These are phyloP conservation scores for Histomonas meleagridis DNA, from an alignment of 208 protist species.

Conservation along the genomic window DNA sequence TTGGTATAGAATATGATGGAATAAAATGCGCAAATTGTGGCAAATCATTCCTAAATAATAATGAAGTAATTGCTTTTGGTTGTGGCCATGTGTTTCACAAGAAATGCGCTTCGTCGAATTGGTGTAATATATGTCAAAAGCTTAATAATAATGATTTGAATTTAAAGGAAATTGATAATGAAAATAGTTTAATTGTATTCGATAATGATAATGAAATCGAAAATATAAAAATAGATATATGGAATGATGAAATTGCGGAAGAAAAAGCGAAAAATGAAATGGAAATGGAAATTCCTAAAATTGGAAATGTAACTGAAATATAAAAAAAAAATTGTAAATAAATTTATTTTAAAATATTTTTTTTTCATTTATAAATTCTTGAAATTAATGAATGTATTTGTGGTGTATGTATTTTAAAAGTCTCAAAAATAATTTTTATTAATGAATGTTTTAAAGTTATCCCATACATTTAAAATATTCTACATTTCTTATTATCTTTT, in stretches of 20 bases:
- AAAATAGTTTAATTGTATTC: neutral
- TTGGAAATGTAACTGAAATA: no score
- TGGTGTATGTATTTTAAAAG: no score
- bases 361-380: no score
- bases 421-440: no score
- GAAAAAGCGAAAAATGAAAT: neutral
- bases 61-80: neutral
- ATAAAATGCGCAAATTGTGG: neutral
- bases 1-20: neutral
- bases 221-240: neutral
- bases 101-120: neutral
- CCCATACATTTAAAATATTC: no score
- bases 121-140: conserved; percentile 18
- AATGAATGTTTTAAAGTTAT: no score
- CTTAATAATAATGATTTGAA: neutral
- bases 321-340: no score
- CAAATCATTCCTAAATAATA: neutral
- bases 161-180: neutral
- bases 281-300: neutral
- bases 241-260: neutral
- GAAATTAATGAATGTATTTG: no score
- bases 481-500: no score
- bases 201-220: neutral
- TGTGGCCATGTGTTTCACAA: conserved; percentile 14
- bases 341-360: no score